Conservation (phyloP, 805 yeast genomes). For the Nakazawaea sp. region DNA sequence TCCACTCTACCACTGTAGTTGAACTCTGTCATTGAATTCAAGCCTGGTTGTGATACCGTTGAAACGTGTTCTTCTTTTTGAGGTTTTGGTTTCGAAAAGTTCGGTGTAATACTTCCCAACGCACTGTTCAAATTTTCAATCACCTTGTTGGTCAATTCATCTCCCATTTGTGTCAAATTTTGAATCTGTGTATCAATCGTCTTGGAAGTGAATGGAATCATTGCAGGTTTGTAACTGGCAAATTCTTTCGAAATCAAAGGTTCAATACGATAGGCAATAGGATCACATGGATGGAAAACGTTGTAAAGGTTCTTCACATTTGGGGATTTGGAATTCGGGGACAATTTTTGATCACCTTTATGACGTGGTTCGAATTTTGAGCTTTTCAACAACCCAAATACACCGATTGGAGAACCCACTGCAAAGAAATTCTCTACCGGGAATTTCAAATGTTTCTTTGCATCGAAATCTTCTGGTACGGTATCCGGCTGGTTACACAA, state of each 20-base stretch:
- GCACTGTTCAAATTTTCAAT: conserved; percentile 13
- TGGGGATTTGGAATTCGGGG: conserved; percentile 32
- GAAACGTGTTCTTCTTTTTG: conserved; percentile 17
- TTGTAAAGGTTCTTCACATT: conserved; percentile 67
- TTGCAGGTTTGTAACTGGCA: conserved; percentile 44
- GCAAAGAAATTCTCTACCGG: conserved; percentile 70
- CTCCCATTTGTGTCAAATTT: conserved; percentile 31
- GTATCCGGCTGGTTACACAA: conserved; percentile 40
- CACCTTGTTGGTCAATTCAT: conserved; percentile 27
- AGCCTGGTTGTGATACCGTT: conserved; percentile 16
- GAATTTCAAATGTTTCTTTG: conserved; percentile 45
- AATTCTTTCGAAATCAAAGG: conserved; percentile 60
- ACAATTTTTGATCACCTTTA: conserved; percentile 9
- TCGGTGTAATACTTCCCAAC: conserved; percentile 2
- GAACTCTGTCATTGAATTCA: conserved; percentile 32
- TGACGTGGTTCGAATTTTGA: conserved; percentile 45
- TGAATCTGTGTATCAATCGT: conserved; percentile 43
- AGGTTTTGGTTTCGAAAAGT: too few species aligned
- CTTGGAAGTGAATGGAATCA: conserved; percentile 46
- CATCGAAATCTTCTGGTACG: conserved; percentile 14
- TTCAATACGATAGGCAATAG: conserved; percentile 84
- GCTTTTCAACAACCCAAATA: conserved; percentile 68
- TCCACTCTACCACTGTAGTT: conserved; percentile 80
- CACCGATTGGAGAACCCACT: conserved; percentile 88
- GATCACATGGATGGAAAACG: conserved; percentile 86